Evolutionary conservation across 192 early-diverging fungal genomes (phyloP), one percentile per base, ranked within the genome.

Genomic region (Podila epicladia): DNA sequence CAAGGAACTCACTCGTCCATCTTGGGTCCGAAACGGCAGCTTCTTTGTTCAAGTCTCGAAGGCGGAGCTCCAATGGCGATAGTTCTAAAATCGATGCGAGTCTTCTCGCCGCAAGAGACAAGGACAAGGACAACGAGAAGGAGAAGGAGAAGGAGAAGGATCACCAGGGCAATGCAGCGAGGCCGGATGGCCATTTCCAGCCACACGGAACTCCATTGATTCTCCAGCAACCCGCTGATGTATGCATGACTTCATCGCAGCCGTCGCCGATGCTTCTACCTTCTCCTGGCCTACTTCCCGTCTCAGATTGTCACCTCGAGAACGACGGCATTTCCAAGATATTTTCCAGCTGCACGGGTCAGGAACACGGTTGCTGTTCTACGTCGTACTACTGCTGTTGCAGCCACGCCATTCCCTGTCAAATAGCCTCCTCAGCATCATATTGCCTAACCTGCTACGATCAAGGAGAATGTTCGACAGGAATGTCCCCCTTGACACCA

Each of bases 11-110:
- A 4, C 24, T 75, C 19, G 65, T 62, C n/a, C n/a, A 50, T 53
- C 22, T 75, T 9, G 74, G 74, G 6, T 60, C 65, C 1, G 68
- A 71, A 32, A 64, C 67, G 13, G 62, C 59, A 9, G 74, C 67
- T 3, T 69, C 74, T 8, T 1, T 75, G 17, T 75, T 75, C 67
- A 75, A 64, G 38, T 9, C 61, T 22, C 38, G 57, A 12, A 63
- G 74, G 17, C 55, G 74, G 7, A 58, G 58, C 55, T 71, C 74
- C 12, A 77, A 77, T 20, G 55, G 58, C 1, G 58, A 77, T 15
- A 32, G 22, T 1, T 57, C 65, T 26, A 67, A 74, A 37, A 0
- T 37, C 4, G 73, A 74, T 9, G 15, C 58, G 11, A 48, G 50
- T 5, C n/a, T 20, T 31, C 31, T 22, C 9, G 1, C 37, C 6